Evolutionary conservation across 371 early-diverging fungal species (phyloP), one percentile per base, ranked within the genome.

Genomic region (Rhizomucor miehei): DNA sequence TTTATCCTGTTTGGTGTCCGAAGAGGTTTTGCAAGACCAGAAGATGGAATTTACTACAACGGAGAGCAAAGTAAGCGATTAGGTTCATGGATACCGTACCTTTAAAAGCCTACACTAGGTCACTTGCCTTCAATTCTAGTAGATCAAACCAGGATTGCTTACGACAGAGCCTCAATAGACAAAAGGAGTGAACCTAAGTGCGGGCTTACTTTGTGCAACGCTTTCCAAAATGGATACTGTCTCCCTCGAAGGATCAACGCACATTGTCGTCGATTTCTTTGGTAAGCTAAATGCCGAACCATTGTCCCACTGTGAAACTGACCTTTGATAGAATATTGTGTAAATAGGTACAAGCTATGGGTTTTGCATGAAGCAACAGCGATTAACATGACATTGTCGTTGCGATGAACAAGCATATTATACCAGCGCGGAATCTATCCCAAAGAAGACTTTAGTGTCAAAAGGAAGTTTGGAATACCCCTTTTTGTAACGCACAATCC

Each of bases 351-450:
- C 44, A 16, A 53, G 34, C 21, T 16, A 10, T 23, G n/a, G 37
- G 35, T 2, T 16, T 17, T 5, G 10, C 3, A 8, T 45, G 1
- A 16, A 14, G 47, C 19, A 6, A 12, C 1, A 29, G 56, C 20
- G 24, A 6, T 13, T 19, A 14, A 40, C 37, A 36, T 43, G 12
- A n/a, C 11, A 34, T 14, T 1, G 0, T 20, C 44, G 20, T 43
- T 36, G n/a, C 17, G 20, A 21, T 38, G 21, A 12, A n/a, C n/a
- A 52, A 90, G 89, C 64, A 91, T 96, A 17, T 78, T 95, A 19
- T 95, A 85, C 62, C 95, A 94, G 63, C 87, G 97, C 23, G 94
- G 90, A 8, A 61, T 96, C 13, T 94, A 94, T 58, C 89, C 94
- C 13, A 73, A 86, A 6, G 93, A 93, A 54, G 91, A 92, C 59